Percentiles rank a stretch among this genome's conserved stretches.
Conservation (phyloP, 306 rosid species). For the Begonia masoniana region DNA sequence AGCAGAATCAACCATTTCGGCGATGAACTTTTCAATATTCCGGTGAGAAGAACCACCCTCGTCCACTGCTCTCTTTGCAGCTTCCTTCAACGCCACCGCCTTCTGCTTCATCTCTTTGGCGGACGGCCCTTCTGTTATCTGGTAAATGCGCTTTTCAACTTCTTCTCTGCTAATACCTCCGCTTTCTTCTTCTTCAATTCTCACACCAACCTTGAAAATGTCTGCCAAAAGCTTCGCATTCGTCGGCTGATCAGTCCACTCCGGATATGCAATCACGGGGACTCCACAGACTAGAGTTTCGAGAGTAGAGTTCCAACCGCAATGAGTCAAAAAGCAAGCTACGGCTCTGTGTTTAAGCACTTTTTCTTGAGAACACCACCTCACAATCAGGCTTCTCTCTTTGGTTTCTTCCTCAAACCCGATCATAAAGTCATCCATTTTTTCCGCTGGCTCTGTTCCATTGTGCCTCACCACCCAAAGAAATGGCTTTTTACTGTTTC, state of each 20-base stretch:
- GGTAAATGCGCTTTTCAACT: conserved; percentile 33
- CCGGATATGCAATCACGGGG: conserved; percentile 40
- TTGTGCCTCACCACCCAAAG: conserved; percentile 43
- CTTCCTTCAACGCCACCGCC: conserved; percentile 26
- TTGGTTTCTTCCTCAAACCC: conserved; percentile 22
- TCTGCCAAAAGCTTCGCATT: conserved; percentile 32
- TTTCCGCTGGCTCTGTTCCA: neutral
- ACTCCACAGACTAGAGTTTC: conserved; percentile 35
- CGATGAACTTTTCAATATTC: conserved; percentile 22
- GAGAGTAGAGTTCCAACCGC: conserved; percentile 57
- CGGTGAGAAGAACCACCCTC: conserved; percentile 36
- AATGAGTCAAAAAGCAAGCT: conserved; percentile 44
- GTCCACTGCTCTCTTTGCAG: conserved; percentile 16
- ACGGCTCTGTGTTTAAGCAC: conserved; percentile 43
- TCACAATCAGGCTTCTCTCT: conserved; percentile 30
- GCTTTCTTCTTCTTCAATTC: conserved; percentile 14
- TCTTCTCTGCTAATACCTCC: conserved; percentile 21
- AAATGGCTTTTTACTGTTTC: conserved; percentile 28
- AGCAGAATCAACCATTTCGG: conserved; percentile 1
- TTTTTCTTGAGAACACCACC: conserved; percentile 51
- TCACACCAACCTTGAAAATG: conserved; percentile 32
- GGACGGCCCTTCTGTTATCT: conserved; percentile 27
- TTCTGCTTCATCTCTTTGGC: conserved; percentile 21
- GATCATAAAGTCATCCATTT: conserved; percentile 5
- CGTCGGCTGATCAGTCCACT: conserved; percentile 46